Percentiles rank a stretch among this genome's conserved stretches.
These are phyloP conservation scores for Axilococcus clingmanii DNA, from an alignment of 139 green algal genomes.

Conservation along the genomic window DNA sequence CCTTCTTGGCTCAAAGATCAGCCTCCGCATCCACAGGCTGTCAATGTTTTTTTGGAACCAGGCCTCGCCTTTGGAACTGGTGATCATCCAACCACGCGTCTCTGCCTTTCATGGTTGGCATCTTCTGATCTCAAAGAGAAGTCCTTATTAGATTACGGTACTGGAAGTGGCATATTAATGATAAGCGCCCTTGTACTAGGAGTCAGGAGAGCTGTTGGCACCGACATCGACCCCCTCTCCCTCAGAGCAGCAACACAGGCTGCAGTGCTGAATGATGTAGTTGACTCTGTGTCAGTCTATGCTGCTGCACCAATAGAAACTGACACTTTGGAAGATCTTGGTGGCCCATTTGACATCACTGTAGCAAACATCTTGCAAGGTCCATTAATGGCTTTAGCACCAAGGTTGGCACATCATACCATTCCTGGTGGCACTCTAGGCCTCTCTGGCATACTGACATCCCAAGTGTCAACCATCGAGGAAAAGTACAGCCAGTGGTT, in stretches of 20 bases:
- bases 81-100: conserved; percentile 79
- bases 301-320: conserved; percentile 24
- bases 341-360: background rate
- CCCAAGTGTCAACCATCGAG: conserved; percentile 26
- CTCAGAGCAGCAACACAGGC: conserved; percentile 51
- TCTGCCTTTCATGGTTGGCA: conserved; percentile 61
- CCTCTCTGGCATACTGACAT: conserved; percentile 54
- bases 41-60: conserved; percentile 64
- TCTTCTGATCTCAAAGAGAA: background rate
- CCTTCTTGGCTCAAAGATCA: conserved; percentile 47
- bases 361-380: conserved; percentile 77
- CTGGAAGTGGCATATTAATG: conserved; percentile 71
- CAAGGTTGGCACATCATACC: conserved; percentile 29
- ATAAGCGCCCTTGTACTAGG: conserved; percentile 60
- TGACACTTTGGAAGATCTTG: conserved; percentile 3
- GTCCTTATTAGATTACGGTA: conserved; percentile 54
- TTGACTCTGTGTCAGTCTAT: conserved; percentile 13
- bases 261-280: conserved; percentile 58
- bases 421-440: conserved; percentile 33
- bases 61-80: conserved; percentile 86
- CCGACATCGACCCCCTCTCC: conserved; percentile 61
- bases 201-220: conserved; percentile 45
- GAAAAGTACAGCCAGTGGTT: conserved; percentile 19
- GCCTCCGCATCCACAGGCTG: conserved; percentile 5
- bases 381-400: conserved; percentile 52